Conservation (phyloP, 192 early-diverging fungal genomes). For the Rhizophagus prolifer region DNA sequence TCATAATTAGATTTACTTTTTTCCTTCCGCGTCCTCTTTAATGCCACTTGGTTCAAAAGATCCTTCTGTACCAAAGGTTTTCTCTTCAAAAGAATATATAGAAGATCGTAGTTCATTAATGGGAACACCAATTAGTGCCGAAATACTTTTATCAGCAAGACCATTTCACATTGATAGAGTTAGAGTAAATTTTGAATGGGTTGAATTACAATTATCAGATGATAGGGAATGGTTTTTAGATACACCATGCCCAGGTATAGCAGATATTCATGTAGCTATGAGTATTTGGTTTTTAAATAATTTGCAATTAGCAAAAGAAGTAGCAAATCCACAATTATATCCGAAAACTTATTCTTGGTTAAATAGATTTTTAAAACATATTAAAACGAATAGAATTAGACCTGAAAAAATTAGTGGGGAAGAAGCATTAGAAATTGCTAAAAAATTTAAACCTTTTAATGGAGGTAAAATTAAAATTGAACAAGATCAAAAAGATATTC, state of each 20-base stretch:
- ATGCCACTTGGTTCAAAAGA: background rate
- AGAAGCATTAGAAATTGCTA: conserved; percentile 36
- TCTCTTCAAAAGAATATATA: conserved; percentile 26
- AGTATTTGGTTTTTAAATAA: conserved; percentile 30
- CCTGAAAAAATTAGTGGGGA: conserved; percentile 37
- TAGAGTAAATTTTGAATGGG: conserved; percentile 28
- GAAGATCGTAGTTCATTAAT: conserved; percentile 34
- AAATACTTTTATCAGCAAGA: conserved; percentile 16
- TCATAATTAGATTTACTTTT: background rate
- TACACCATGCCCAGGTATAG: conserved; percentile 25
- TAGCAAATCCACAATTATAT: conserved; percentile 18
- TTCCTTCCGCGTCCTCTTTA: background rate
- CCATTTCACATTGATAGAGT: conserved; percentile 31
- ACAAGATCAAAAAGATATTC: conserved; percentile 24
- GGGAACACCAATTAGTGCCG: conserved; percentile 21
- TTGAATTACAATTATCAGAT: conserved; percentile 31
- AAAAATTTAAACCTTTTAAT: conserved; percentile 12
- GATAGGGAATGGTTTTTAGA: conserved; percentile 38
- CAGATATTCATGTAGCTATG: conserved; percentile 34
- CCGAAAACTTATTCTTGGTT: conserved; percentile 37
- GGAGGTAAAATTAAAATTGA: background rate
- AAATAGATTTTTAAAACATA: conserved; percentile 31
- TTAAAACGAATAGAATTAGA: conserved; percentile 1
- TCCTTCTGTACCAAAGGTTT: conserved; percentile 26
- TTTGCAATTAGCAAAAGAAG: conserved; percentile 27